These are phyloP conservation scores for Metschnikowia cerradonensis DNA, from an alignment of 805 yeast species.

Conservation along the genomic window DNA sequence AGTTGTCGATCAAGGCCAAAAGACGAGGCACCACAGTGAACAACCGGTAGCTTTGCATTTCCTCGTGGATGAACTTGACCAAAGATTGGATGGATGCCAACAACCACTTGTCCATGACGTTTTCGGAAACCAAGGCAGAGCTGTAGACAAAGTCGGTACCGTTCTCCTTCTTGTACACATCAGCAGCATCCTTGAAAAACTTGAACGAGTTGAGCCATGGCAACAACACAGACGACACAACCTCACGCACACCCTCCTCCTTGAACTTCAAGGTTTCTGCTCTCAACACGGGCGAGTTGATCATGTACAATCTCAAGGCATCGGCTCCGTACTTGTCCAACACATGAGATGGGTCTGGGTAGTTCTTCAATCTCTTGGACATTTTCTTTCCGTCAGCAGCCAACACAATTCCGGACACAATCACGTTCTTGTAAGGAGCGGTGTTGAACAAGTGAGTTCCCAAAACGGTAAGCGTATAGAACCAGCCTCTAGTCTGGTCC, in stretches of 20 bases:
- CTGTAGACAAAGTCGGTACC: conserved; percentile 71
- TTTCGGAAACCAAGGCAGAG: conserved; percentile 58
- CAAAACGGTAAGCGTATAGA: conserved; percentile 90
- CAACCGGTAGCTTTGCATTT: conserved; percentile 85
- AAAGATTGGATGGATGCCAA: conserved; percentile 94
- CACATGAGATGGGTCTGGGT: conserved; percentile 88
- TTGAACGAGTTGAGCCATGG: conserved; percentile 99
- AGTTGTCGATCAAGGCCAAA: conserved; percentile 81
- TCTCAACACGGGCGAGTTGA: conserved; percentile 94
- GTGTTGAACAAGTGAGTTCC: conserved; percentile 91
- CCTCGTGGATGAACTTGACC: conserved; percentile 77
- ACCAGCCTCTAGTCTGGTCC: conserved; percentile 99
- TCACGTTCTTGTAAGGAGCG: conserved; percentile 92
- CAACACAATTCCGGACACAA: conserved; percentile 92
- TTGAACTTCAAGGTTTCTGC: conserved; percentile 96
- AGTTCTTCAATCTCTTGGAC: conserved; percentile 97
- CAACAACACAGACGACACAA: conserved; percentile 87
- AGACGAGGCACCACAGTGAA: conserved; percentile 95
- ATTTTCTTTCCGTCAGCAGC: conserved; percentile 99
- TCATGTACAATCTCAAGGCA: conserved; percentile 90
- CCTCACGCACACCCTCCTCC: conserved; percentile 98
- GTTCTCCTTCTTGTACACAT: conserved; percentile 72
- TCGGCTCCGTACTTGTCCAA: conserved; percentile 94
- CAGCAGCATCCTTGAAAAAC: conserved; percentile 92
- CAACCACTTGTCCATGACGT: conserved; percentile 98